Evolutionary conservation across 164 flowering plant genomes (phyloP).

Genomic region (Chloranthus sessilifolius): DNA sequence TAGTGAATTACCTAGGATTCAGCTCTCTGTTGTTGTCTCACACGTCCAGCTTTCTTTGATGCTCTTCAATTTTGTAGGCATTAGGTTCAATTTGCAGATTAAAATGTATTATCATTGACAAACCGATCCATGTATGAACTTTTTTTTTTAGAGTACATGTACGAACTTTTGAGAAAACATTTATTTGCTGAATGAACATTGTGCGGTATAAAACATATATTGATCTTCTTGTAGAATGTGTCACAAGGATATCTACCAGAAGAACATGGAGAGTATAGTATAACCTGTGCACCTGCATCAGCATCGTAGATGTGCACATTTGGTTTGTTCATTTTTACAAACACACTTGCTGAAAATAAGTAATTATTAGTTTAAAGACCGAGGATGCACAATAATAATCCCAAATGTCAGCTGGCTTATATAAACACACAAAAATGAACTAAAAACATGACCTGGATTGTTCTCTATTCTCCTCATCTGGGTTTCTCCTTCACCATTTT

Average conservation of each 20-base stretch:
- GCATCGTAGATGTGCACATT: constrained; percentile 95
- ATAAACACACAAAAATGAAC: no score
- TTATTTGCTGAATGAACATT: no score
- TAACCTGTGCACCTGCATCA: constrained; percentile 79
- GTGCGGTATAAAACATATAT: no score
- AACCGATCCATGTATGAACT: background rate
- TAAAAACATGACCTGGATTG: no score
- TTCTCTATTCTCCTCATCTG: no score
- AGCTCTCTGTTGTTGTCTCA: constrained; percentile 52
- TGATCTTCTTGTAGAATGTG: background rate
- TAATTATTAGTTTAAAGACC: background rate
- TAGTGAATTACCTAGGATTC: constrained; percentile 65
- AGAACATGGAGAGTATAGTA: background rate
- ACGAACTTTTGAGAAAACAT: constrained; percentile 30
- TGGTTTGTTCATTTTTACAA: constrained; percentile 85
- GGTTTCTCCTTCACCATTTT: no score
- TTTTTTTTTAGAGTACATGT: no score
- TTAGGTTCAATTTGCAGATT: constrained; percentile 80
- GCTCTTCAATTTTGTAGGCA: constrained; percentile 80
- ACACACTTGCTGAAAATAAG: constrained; percentile 60
- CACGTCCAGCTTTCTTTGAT: constrained; percentile 56
- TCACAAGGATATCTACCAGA: no score
- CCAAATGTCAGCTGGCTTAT: no score
- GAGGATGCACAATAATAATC: no score
- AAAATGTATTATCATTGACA: constrained; percentile 2